Percentiles rank a stretch among this genome's conserved stretches.
phyloP scores from a whole-genome alignment of 2,329 filamentous ascomycete genomes.

The Talaromyces sp. region DNA sequence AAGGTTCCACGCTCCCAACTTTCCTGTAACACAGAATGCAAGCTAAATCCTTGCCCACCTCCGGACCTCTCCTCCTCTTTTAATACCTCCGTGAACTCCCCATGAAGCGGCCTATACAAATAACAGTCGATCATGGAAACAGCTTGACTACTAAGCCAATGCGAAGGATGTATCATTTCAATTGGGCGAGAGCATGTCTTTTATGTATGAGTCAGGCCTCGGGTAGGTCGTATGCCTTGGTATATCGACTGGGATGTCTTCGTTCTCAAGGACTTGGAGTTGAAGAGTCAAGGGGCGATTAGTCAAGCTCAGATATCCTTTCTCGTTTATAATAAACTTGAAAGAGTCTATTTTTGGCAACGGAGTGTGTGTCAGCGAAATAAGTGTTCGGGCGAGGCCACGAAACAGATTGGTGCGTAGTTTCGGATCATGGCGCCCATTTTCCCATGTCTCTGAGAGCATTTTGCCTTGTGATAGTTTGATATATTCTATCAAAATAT shows the following conservation, averaged over 20 bases:
- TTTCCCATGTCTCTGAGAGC: neutral
- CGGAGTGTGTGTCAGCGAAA: neutral
- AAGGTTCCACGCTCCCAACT: no score
- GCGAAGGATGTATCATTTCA: neutral
- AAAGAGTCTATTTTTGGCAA: neutral
- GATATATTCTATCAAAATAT: constrained; percentile 4
- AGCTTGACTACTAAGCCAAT: neutral
- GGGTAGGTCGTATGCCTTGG: neutral
- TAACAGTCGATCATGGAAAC: no score
- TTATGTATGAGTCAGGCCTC: neutral
- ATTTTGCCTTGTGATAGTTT: neutral
- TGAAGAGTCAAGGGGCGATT: constrained; percentile 18
- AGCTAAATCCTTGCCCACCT: no score
- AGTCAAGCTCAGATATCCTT: constrained; percentile 1
- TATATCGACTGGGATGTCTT: neutral
- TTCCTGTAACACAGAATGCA: no score
- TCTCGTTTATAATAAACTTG: neutral
- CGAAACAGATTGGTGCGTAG: neutral
- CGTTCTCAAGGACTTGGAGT: neutral
- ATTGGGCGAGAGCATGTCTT: neutral
- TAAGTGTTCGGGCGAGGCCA: neutral
- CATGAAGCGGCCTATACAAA: no score
- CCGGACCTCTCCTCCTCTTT: no score
- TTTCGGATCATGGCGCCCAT: neutral
- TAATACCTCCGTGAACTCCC: no score